Conservation (phyloP, 2,329 filamentous ascomycete genomes). For the Pseudonectria foliicola region DNA sequence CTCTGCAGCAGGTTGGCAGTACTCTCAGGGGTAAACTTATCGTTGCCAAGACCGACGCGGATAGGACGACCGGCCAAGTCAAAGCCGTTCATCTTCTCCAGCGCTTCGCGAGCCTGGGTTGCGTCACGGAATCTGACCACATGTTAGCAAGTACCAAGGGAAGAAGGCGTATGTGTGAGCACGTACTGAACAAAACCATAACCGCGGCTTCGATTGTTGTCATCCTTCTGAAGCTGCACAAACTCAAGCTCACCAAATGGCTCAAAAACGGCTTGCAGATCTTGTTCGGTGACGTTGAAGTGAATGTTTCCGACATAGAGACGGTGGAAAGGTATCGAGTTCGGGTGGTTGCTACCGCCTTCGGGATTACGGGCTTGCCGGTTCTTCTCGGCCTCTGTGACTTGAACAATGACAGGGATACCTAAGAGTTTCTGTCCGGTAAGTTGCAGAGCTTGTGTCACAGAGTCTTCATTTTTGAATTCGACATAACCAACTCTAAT, state of each 20-base stretch:
- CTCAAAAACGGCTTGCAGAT: conserved; percentile 93
- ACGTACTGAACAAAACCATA: conserved; percentile 99
- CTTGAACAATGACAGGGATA: conserved; percentile 96
- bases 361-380: conserved; percentile 85
- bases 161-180: background rate
- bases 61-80: conserved; percentile 96
- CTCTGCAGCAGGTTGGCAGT: conserved; percentile 87
- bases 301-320: conserved; percentile 99
- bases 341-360: conserved; percentile 59
- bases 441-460: conserved; percentile 88
- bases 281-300: conserved; percentile 96
- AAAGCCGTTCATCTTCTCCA: conserved; percentile 99
- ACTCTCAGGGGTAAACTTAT: conserved; percentile 99
- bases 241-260: conserved; percentile 97
- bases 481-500: conserved; percentile 95
- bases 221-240: conserved; percentile 95
- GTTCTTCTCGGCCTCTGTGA: conserved; percentile 99
- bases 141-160: conserved; percentile 26
- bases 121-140: conserved; percentile 73
- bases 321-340: conserved; percentile 90
- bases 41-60: conserved; percentile 96
- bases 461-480: conserved; percentile 93
- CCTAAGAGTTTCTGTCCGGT: conserved; percentile 97
- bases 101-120: conserved; percentile 81
- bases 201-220: conserved; percentile 80